Evolutionary conservation across 345 rosid genomes (phyloP).

Genomic region (Psidium friedrichsthalianum): DNA sequence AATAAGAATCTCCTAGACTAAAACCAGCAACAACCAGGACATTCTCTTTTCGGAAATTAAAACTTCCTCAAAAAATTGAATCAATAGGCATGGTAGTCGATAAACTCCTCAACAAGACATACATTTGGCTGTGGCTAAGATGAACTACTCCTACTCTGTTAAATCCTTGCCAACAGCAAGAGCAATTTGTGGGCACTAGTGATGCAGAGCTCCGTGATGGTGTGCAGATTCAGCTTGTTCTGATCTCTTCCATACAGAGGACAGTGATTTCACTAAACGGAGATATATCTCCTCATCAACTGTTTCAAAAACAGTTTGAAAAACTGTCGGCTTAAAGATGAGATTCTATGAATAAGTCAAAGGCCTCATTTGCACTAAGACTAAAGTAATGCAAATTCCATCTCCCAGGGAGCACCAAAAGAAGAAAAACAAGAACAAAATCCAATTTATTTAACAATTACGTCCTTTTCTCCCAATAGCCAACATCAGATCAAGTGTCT

Average conservation of each 20-base stretch:
- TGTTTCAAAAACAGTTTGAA: neutral
- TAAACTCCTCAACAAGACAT: accelerated
- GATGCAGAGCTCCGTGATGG: neutral
- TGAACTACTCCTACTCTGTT: neutral
- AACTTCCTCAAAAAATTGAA: neutral
- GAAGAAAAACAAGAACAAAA: neutral
- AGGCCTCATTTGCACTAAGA: neutral
- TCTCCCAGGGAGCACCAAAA: neutral
- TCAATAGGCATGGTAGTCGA: neutral
- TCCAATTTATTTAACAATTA: neutral
- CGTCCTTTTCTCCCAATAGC: neutral
- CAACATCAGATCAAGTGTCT: neutral
- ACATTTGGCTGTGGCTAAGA: neutral
- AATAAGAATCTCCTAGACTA: neutral
- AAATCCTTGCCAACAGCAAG: neutral
- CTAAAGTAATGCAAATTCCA: neutral
- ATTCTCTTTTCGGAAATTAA: neutral
- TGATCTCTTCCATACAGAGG: neutral
- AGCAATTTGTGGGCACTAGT: neutral
- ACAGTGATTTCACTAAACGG: neutral
- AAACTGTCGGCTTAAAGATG: neutral
- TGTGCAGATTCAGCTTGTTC: neutral
- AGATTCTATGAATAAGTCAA: neutral
- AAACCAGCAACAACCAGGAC: neutral
- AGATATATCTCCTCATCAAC: neutral